Base-by-base conservation (phyloP, 345 rosid genomes). In the Brassica napus region DNA sequence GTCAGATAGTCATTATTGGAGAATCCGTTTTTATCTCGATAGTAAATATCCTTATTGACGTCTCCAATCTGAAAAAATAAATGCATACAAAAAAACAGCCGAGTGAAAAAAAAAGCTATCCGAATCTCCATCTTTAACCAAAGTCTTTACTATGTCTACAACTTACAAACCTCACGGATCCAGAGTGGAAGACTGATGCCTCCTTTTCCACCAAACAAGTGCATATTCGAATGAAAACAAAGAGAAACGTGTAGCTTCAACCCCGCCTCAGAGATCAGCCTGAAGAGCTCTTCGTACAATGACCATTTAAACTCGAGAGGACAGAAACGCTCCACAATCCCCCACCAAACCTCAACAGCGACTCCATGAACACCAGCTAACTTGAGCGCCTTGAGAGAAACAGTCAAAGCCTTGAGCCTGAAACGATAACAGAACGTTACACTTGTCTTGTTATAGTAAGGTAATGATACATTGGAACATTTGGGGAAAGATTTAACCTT, bases 301-400 rank as follows among this genome's bases (percentile, higher is more conserved):
- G 88, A 84, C 92, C 92, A 89, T 77, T 83, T 75, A 71, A 85
- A 89, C 78, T 87, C 85, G 28, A 72, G 83, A 80, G 92, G 92
- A 65, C 82, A 77, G 67, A 83, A 80, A 47, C 92, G 90, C 82
- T 89, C 92, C 8, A 89, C 90, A 57, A 89, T 79, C 23, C 92
- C 92, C 92, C 92, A 89, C 90, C 90, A 89, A 74, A 89, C 89
- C 82, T 89, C 92, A 44, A 87, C 90, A 8, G 89, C 92, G 58
- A 89, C 84, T 74, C 92, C 92, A 75, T 89, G 90, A 77, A 89
- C 92, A 70, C 92, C 92, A 34, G 89, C 90, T 84, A 89, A 73
- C 87, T 89, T 89, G 79, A 89, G 90, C 65, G 92, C 92, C 84
- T 82, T 87, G n/a, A 89, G 84, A 83, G 92, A 89, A 34, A 89